Percentiles rank a stretch among this genome's conserved stretches.
Evolutionary conservation across 345 rosid species (phyloP).

Genomic region (Dipteronia dyeriana): DNA sequence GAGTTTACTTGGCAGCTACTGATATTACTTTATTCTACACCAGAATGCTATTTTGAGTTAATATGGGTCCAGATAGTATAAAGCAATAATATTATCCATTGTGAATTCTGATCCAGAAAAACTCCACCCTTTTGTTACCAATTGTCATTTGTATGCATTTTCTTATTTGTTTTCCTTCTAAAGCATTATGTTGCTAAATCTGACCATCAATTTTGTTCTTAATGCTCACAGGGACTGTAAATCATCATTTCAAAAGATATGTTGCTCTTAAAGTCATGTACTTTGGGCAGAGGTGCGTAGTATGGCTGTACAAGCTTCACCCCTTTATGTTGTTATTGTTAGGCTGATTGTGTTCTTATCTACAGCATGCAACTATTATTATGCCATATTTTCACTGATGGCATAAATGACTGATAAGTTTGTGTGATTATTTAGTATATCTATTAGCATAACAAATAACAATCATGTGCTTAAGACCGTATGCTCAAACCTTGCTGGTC

Average conservation of each 20-base stretch:
- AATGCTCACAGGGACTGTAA: conserved; percentile 21
- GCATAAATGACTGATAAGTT: background rate
- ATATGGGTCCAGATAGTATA: background rate
- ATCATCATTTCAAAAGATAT: conserved; percentile 55
- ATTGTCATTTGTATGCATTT: background rate
- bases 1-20: background rate
- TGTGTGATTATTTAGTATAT: background rate
- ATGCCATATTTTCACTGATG: background rate
- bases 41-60: background rate
- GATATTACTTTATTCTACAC: background rate
- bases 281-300: conserved; percentile 81
- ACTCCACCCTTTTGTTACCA: background rate
- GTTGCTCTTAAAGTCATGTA: conserved; percentile 85
- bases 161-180: background rate
- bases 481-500: background rate
- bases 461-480: background rate
- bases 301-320: background rate
- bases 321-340: background rate
- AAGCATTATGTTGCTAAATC: background rate
- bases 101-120: background rate
- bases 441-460: background rate
- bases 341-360: background rate
- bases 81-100: background rate
- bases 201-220: conserved; percentile 8
- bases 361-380: conserved; percentile 3